Conservation (phyloP, 2,329 filamentous ascomycete genomes). For the Cryoendolithus antarcticus region DNA sequence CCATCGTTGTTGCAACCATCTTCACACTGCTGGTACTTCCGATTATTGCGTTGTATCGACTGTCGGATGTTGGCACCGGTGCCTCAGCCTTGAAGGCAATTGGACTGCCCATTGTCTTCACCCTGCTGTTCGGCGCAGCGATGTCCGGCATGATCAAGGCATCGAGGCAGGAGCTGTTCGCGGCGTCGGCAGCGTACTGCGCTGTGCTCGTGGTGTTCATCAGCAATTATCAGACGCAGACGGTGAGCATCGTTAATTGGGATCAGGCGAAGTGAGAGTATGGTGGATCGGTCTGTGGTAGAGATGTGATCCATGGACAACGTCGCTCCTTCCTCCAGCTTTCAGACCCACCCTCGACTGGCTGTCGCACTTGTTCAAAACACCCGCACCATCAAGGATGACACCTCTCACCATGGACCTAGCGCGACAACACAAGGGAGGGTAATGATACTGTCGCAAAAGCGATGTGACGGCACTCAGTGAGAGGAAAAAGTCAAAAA, state of each 20-base stretch:
- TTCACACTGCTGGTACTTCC: slow-evolving; percentile 30
- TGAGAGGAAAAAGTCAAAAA: no score
- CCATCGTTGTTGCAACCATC: slow-evolving; percentile 32
- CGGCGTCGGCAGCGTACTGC: slow-evolving; percentile 15
- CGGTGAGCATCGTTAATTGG: not conserved
- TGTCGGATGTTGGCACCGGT: slow-evolving; percentile 19
- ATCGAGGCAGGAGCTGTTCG: slow-evolving; percentile 15
- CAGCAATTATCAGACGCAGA: slow-evolving; percentile 11
- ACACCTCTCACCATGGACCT: no score
- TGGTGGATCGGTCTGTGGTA: no score
- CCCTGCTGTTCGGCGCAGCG: slow-evolving; percentile 17
- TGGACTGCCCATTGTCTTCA: slow-evolving; percentile 31
- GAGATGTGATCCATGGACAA: no score
- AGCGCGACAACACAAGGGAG: no score
- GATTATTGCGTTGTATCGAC: slow-evolving; percentile 29
- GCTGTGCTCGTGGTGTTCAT: slow-evolving; percentile 18
- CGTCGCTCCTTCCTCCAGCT: no score
- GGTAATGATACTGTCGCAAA: no score
- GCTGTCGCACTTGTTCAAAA: no score
- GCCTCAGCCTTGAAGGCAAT: slow-evolving; percentile 28
- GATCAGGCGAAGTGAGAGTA: no score
- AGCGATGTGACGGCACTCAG: no score
- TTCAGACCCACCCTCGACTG: no score
- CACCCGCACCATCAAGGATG: no score
- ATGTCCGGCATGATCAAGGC: slow-evolving; percentile 15